A percentile compares a stretch with the other conserved stretches of the same genome.
phyloP scores from a whole-genome alignment of 2,329 filamentous ascomycete species.

The Immersiporthe knoxdaviesiana region DNA sequence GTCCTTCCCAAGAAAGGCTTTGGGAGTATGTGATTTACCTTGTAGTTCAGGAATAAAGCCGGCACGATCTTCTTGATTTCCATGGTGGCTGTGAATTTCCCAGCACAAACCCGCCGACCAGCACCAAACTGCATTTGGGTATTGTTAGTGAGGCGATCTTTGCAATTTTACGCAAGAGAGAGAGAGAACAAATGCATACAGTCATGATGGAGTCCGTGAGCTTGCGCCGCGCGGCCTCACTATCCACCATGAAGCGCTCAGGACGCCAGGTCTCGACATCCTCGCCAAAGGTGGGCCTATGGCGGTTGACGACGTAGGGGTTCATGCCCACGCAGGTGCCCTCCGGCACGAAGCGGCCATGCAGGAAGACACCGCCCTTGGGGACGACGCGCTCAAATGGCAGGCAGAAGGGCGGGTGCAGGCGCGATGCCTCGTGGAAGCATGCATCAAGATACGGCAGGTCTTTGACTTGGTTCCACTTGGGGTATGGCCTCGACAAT shows the following conservation, averaged over 20 bases:
- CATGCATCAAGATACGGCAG: conserved; percentile 37
- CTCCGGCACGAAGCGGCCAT: conserved; percentile 59
- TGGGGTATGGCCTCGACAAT: conserved; percentile 35
- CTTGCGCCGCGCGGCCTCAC: conserved; percentile 12
- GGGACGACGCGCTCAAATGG: conserved; percentile 35
- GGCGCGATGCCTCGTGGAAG: conserved; percentile 5
- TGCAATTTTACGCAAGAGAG: no score
- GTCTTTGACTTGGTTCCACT: conserved; percentile 35
- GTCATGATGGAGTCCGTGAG: conserved; percentile 29
- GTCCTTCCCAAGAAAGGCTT: no score
- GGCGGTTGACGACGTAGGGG: conserved; percentile 63
- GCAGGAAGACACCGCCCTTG: conserved; percentile 41
- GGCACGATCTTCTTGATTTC: conserved; percentile 28
- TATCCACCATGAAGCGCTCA: conserved; percentile 41
- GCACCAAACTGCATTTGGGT: conserved; percentile 31
- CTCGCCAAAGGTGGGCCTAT: conserved; percentile 57
- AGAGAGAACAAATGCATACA: conserved; percentile 19
- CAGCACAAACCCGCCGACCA: conserved; percentile 35
- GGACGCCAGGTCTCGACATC: conserved; percentile 60
- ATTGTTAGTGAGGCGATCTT: neutral
- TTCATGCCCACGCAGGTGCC: conserved; percentile 47
- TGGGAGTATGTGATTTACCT: neutral
- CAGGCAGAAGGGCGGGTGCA: conserved; percentile 34
- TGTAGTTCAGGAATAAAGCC: conserved; percentile 5
- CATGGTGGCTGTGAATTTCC: conserved; percentile 35